Base-by-base conservation (phyloP, 2,329 filamentous ascomycete species). In the Hymenoscyphus scutula region DNA sequence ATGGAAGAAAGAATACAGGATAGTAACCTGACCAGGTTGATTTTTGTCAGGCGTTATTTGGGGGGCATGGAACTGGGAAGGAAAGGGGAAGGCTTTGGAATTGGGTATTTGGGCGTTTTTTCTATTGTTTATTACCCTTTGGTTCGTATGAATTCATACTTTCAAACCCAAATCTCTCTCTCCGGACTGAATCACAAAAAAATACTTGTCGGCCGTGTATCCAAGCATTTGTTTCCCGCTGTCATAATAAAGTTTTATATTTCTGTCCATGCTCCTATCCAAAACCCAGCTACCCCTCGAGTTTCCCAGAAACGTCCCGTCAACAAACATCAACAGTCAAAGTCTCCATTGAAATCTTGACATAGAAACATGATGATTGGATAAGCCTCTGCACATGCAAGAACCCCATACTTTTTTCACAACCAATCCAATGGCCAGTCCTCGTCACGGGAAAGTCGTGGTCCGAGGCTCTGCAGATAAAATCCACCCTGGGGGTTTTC, bases 401-500 rank as follows among this genome's bases (percentile, higher is more conserved):
- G n/a, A 13, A 48, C 41, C 19, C 41, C 41, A 48, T 48, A 48
- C 41, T 23, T 48, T 48, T 23, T n/a, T n/a, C n/a, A n/a, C 3
- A 8, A 23, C 41, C 41, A 48, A 48, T 48, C 41, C 41, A 48
- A 48, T 48, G n/a, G n/a, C n/a, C 41, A 48, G 8, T 6, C n/a
- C 41, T 48, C 8, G 41, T 48, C 19, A 48, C n/a, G 41, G 41
- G 23, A 48, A 48, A 10, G 41, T 48, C n/a, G n/a, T 48, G n/a
- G n/a, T 23, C 17, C 41, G n/a, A 48, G 32, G n/a, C n/a, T 19
- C n/a, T 48, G 41, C n/a, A 48, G n/a, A 13, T 8, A 23, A 25
- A 48, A 48, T 48, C 41, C n/a, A n/a, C n/a, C n/a, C n/a, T n/a
- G n/a, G 23, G 41, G 41, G 41, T n/a, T 48, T 48, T 48, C 41